Evolutionary conservation across 805 yeast species (phyloP).

Genomic region (Zygosaccharomyces kombuchaensis): DNA sequence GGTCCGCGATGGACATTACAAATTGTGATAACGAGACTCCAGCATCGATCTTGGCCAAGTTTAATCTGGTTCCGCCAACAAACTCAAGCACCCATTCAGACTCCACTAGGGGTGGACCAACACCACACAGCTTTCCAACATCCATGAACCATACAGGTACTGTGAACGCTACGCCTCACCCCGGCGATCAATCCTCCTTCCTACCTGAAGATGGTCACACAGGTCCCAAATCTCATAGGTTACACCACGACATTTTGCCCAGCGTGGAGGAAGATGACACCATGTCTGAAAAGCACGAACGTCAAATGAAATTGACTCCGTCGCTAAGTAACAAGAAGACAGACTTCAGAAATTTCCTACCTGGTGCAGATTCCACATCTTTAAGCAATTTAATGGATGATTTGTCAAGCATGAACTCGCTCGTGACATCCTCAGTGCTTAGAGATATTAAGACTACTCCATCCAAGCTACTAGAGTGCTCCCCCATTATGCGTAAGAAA

Average conservation of each 20-base stretch:
- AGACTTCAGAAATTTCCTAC: conserved; percentile 10
- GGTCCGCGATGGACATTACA: conserved; percentile 30
- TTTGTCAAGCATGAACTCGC: conserved; percentile 21
- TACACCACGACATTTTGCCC: not conserved
- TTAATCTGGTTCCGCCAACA: conserved; percentile 27
- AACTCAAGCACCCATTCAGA: conserved; percentile 6
- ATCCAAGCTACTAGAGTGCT: conserved; percentile 17
- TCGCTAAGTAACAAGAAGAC: conserved; percentile 14
- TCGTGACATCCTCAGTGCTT: conserved; percentile 28
- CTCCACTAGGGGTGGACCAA: conserved; percentile 4
- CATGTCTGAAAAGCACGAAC: conserved; percentile 2
- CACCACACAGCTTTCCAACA: conserved; percentile 6
- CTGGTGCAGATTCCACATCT: conserved; percentile 17
- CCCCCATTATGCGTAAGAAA: conserved; percentile 23
- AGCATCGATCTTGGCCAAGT: conserved; percentile 27
- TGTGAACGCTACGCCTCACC: conserved; percentile 3
- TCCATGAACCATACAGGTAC: conserved; percentile 4
- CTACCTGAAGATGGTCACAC: conserved; percentile 3
- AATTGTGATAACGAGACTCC: conserved; percentile 33
- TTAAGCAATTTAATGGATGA: conserved; percentile 24
- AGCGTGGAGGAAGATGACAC: conserved; percentile 1
- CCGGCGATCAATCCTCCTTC: not conserved
- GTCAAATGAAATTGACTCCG: conserved; percentile 18
- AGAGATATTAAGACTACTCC: conserved; percentile 17
- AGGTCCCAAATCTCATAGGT: not conserved